Conservation (phyloP, 1,139 yeast species). For the Saccharomyces hybrid region DNA sequence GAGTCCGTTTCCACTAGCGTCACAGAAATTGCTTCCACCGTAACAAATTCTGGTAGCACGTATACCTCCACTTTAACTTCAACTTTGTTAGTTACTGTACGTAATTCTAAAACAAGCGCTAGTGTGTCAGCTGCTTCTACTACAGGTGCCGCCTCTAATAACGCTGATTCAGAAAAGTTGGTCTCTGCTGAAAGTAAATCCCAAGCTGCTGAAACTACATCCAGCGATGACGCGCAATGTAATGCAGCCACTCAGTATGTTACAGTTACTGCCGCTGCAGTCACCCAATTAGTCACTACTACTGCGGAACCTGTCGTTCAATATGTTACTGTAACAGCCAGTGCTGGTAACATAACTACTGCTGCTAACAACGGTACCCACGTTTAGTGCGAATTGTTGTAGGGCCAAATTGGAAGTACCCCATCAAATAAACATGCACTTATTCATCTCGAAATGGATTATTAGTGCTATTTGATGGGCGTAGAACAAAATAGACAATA, state of each 20-base stretch:
- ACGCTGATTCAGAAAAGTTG: not conserved
- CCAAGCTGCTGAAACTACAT: not conserved
- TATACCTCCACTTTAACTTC: conserved; percentile 19
- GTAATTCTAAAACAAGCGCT: conserved; percentile 6
- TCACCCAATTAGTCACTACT: not conserved
- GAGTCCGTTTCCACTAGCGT: conserved; percentile 7
- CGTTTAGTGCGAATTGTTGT: not conserved
- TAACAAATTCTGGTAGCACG: conserved; percentile 10
- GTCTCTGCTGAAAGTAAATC: not conserved
- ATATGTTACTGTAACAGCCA: conserved; percentile 18
- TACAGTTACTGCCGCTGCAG: not conserved
- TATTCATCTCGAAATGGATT: not conserved
- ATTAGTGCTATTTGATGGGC: not conserved
- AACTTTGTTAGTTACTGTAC: conserved; percentile 14
- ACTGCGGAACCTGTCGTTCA: not conserved
- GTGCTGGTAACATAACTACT: not conserved
- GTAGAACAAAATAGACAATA: no score
- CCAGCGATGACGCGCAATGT: not conserved
- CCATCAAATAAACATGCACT: not conserved
- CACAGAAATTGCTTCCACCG: conserved; percentile 9
- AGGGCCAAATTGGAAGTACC: not conserved
- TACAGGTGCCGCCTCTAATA: conserved; percentile 1
- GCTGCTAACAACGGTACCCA: conserved; percentile 4
- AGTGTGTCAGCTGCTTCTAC: not conserved
- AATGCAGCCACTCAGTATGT: conserved; percentile 10